A percentile compares a stretch with the other conserved stretches of the same genome.
These are phyloP conservation scores for Voacanga thouarsii DNA, from an alignment of 257 asterid species.

Conservation along the genomic window DNA sequence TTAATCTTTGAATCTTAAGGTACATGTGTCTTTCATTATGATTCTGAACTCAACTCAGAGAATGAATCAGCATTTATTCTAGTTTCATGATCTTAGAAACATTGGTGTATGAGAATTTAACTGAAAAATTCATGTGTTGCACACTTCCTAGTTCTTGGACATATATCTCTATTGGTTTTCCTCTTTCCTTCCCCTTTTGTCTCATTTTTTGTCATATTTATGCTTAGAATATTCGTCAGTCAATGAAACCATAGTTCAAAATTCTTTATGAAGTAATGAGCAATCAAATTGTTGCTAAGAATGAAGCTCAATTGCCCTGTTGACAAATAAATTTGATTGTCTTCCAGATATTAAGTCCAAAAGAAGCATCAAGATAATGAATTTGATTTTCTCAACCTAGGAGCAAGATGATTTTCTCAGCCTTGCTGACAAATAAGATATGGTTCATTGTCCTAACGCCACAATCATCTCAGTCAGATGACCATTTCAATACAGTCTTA, in stretches of 20 bases:
- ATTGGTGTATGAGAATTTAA: neutral
- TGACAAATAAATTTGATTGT: too few species aligned
- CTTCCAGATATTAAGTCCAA: too few species aligned
- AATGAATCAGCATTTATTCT: neutral
- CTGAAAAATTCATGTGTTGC: neutral
- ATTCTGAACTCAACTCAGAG: neutral
- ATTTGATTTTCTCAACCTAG: too few species aligned
- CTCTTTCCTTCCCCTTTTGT: neutral
- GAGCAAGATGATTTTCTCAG: too few species aligned
- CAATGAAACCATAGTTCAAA: neutral
- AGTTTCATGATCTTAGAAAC: neutral
- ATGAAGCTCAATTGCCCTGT: neutral
- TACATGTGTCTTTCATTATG: neutral
- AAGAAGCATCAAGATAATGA: too few species aligned
- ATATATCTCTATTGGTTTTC: neutral
- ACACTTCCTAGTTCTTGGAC: neutral
- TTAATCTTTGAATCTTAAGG: slow-evolving; percentile 14
- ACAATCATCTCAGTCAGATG: too few species aligned
- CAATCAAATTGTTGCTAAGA: neutral
- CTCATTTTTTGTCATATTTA: neutral
- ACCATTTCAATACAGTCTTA: too few species aligned
- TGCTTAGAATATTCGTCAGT: neutral
- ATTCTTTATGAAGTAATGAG: neutral
- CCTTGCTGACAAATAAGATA: too few species aligned
- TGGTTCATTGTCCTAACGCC: too few species aligned